phyloP scores from a whole-genome alignment of 1,284 basidiomycete species.

The Sanghuangporus baumii region DNA sequence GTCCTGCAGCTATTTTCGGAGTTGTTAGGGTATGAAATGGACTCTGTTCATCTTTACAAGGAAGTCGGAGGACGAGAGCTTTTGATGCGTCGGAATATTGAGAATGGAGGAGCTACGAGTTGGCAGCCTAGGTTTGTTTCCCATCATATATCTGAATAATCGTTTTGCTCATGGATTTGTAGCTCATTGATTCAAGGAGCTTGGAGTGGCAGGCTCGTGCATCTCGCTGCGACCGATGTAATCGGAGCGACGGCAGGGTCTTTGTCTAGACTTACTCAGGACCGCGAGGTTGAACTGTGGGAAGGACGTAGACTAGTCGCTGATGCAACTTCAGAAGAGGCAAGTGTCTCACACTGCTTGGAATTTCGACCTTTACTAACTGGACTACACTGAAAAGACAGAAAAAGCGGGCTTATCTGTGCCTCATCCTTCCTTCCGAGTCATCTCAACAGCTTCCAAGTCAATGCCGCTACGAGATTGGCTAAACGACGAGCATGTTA shows the following conservation, averaged over 20 bases:
- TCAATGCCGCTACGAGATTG: slow-evolving; percentile 57
- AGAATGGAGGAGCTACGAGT: slow-evolving; percentile 48
- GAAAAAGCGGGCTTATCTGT: slow-evolving; percentile 39
- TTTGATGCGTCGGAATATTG: slow-evolving; percentile 52
- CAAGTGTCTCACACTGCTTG: slow-evolving; percentile 20
- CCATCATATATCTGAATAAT: background rate
- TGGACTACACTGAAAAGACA: slow-evolving; percentile 24
- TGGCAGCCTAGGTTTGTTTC: slow-evolving; percentile 54
- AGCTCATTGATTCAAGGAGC: slow-evolving; percentile 54
- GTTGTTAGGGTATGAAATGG: slow-evolving; percentile 52
- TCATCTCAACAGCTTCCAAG: slow-evolving; percentile 57
- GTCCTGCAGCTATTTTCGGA: slow-evolving; percentile 44
- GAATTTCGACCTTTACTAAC: background rate
- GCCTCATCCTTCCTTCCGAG: slow-evolving; percentile 52
- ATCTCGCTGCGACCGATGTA: slow-evolving; percentile 55
- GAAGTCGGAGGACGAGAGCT: slow-evolving; percentile 62
- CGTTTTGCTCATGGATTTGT: background rate
- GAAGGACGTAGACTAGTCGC: slow-evolving; percentile 52
- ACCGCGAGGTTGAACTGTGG: slow-evolving; percentile 59
- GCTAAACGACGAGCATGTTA: slow-evolving; percentile 58
- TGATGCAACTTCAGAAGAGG: slow-evolving; percentile 41
- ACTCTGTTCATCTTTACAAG: slow-evolving; percentile 60
- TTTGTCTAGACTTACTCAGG: slow-evolving; percentile 50
- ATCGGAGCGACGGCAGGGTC: slow-evolving; percentile 59
- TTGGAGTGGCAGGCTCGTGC: slow-evolving; percentile 51